These are phyloP conservation scores for Zoysia matrella DNA, from an alignment of 202 grass and related monocot genomes.

Conservation along the genomic window DNA sequence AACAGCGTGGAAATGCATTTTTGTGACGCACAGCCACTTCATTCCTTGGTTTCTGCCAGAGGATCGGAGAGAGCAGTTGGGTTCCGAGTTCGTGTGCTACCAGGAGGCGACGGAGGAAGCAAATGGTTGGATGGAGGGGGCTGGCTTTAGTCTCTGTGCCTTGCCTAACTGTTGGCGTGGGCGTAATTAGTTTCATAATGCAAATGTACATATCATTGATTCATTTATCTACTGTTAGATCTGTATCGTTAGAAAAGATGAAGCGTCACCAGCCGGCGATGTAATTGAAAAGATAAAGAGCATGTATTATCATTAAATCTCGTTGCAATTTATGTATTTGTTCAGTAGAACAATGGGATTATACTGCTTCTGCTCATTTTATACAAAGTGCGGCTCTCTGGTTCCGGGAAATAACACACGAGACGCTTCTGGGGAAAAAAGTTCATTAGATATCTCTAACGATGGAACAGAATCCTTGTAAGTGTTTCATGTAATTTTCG, in stretches of 20 bases:
- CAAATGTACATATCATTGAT: constrained; percentile 39
- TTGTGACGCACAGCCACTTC: constrained; percentile 47
- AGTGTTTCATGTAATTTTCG: not conserved
- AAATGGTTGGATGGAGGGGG: not conserved
- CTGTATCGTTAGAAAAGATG: not conserved
- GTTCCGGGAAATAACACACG: not conserved
- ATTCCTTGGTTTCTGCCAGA: constrained; percentile 54
- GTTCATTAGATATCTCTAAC: not conserved
- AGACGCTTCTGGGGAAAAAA: not conserved
- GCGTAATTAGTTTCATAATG: not conserved
- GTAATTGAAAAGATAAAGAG: constrained; percentile 6
- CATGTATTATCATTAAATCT: not conserved
- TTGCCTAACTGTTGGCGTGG: constrained; percentile 33
- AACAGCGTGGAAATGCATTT: constrained; percentile 52
- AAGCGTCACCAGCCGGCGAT: not conserved
- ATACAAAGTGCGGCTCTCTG: not conserved
- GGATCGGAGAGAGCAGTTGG: not conserved
- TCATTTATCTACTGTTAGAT: constrained; percentile 32
- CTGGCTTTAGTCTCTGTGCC: constrained; percentile 39
- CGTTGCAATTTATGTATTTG: not conserved
- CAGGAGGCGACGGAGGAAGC: constrained; percentile 1
- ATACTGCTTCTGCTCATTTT: not conserved
- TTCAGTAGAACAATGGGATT: not conserved
- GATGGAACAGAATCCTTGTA: not conserved
- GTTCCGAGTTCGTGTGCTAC: constrained; percentile 9